Conservation (phyloP, 345 rosid species). For the Populus nigra region DNA sequence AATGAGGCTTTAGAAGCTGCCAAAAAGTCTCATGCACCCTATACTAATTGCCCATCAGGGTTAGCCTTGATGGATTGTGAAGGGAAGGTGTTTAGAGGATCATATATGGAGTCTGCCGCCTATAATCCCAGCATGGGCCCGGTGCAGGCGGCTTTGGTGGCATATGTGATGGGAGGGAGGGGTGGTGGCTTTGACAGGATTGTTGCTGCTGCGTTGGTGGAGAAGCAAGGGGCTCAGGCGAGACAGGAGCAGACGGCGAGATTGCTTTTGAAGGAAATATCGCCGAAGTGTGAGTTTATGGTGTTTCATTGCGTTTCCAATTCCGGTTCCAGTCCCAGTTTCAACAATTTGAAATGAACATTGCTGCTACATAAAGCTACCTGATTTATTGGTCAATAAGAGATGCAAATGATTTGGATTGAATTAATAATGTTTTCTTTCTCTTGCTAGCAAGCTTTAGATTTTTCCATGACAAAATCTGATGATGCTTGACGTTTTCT, state of each 20-base stretch:
- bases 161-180: conserved; percentile 53
- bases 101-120: conserved; percentile 91
- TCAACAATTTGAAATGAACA: not conserved
- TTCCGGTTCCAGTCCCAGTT: not conserved
- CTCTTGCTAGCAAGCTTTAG: not conserved
- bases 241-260: conserved; percentile 69
- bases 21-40: conserved; percentile 80
- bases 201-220: conserved; percentile 66
- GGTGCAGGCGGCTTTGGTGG: conserved; percentile 85
- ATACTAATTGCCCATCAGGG: conserved; percentile 86
- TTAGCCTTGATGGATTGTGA: conserved; percentile 67
- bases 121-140: conserved; percentile 95
- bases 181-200: conserved; percentile 80
- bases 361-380: not conserved
- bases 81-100: conserved; percentile 74
- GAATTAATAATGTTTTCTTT: not conserved
- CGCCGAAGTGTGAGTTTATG: conserved; percentile 68
- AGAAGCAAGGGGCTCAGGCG: conserved; percentile 64
- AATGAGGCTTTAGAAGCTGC: conserved; percentile 70
- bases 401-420: not conserved
- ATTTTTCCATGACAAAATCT: not conserved
- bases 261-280: conserved; percentile 54
- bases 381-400: not conserved
- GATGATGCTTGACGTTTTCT: not conserved
- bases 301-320: conserved; percentile 53